A percentile compares a stretch with the other conserved stretches of the same genome.
These are phyloP conservation scores for Luvunga scandens DNA, from an alignment of 345 rosid species.

Conservation along the genomic window DNA sequence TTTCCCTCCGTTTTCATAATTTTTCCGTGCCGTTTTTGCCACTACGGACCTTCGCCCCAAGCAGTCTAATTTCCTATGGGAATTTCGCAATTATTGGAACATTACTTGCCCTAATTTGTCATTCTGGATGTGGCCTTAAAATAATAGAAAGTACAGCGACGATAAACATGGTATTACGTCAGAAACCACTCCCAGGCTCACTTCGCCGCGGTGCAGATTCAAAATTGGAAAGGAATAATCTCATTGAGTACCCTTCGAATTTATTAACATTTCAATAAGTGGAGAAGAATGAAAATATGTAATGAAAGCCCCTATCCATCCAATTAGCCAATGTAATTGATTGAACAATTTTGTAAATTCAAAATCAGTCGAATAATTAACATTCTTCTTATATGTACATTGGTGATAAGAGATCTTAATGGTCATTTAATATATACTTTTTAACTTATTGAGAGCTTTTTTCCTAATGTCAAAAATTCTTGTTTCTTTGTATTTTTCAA, in stretches of 20 bases:
- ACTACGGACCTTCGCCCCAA: not conserved
- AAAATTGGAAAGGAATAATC: not conserved
- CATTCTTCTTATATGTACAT: too few relatives aligned
- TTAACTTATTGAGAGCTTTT: too few relatives aligned
- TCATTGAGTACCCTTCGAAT: not conserved
- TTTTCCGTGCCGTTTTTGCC: constrained; percentile 54
- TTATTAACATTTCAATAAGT: not conserved
- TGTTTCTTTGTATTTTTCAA: too few relatives aligned
- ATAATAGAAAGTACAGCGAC: constrained; percentile 38
- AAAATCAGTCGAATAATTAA: too few relatives aligned
- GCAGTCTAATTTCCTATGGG: not conserved
- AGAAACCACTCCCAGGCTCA: constrained; percentile 16
- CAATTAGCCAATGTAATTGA: too few relatives aligned
- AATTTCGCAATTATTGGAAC: not conserved
- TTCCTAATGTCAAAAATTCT: not conserved
- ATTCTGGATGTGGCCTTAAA: constrained; percentile 8
- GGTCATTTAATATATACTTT: too few relatives aligned
- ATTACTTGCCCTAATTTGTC: not conserved
- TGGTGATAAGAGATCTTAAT: not conserved
- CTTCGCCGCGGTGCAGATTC: constrained; percentile 15
- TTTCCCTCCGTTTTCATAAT: constrained; percentile 17
- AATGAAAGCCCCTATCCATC: not conserved
- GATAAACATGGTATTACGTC: constrained; percentile 40
- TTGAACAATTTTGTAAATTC: too few relatives aligned
- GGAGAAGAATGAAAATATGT: not conserved